Conservation (phyloP, 257 asterid species). For the Solanum acaule region DNA sequence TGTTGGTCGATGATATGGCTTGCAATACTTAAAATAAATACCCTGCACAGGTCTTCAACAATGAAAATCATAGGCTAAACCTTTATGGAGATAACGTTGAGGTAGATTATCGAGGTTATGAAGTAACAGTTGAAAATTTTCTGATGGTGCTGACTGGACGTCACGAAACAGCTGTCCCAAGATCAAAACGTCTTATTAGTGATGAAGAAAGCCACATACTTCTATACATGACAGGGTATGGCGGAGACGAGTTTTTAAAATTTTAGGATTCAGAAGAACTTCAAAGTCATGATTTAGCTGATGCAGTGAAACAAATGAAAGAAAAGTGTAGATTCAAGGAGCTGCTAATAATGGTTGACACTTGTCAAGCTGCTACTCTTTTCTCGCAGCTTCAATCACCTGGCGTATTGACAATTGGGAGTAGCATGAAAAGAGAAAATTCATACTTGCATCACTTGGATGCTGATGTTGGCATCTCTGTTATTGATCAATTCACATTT, state of each 20-base stretch:
- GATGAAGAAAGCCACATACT: slow-evolving; percentile 99
- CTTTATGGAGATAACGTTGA: slow-evolving; percentile 95
- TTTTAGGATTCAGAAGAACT: slow-evolving; percentile 99
- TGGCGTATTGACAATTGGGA: slow-evolving; percentile 95
- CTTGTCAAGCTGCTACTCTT: slow-evolving; percentile 99
- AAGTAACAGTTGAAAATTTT: slow-evolving; percentile 91
- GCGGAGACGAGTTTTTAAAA: slow-evolving; percentile 96
- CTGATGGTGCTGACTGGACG: slow-evolving; percentile 85
- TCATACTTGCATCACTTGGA: slow-evolving; percentile 95
- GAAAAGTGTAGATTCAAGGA: slow-evolving; percentile 97
- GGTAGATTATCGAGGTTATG: slow-evolving; percentile 99
- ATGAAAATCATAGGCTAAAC: slow-evolving; percentile 86
- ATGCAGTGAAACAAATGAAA: slow-evolving; percentile 98
- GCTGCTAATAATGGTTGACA: slow-evolving; percentile 95
- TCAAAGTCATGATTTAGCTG: slow-evolving; percentile 97
- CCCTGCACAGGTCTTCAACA: slow-evolving; percentile 98
- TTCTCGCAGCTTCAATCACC: slow-evolving; percentile 97
- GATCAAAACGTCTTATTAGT: slow-evolving; percentile 95
- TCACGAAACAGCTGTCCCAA: slow-evolving; percentile 86
- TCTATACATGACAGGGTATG: slow-evolving; percentile 97
- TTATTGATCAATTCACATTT: slow-evolving; percentile 89
- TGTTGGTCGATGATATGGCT: slow-evolving; percentile 99
- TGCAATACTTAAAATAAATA: slow-evolving; percentile 94
- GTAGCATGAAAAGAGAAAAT: slow-evolving; percentile 96
- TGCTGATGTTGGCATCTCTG: slow-evolving; percentile 95